Conservation (phyloP, 805 yeast species). For the Yarrowia sp. region DNA sequence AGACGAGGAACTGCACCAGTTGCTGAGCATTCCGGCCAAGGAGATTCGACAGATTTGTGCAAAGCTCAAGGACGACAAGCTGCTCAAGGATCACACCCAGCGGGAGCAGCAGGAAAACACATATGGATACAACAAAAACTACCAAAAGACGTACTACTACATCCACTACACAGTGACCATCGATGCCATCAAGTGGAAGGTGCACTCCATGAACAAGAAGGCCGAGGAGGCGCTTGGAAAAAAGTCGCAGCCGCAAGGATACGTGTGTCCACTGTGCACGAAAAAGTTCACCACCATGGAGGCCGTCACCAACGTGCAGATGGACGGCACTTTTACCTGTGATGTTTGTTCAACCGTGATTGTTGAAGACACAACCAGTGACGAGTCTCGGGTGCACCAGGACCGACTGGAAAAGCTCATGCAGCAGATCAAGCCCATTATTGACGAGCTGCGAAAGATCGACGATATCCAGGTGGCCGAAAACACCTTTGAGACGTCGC, state of each 20-base stretch:
- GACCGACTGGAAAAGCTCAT: constrained; percentile 76
- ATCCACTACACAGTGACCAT: constrained; percentile 90
- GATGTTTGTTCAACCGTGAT: constrained; percentile 74
- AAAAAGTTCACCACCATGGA: constrained; percentile 81
- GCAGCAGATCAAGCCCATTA: constrained; percentile 86
- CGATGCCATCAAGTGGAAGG: constrained; percentile 94
- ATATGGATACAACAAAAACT: constrained; percentile 22
- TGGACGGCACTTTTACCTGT: constrained; percentile 78
- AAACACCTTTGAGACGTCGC: constrained; percentile 81
- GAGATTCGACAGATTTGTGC: constrained; percentile 82
- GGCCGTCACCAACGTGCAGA: constrained; percentile 76
- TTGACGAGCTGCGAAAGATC: constrained; percentile 74
- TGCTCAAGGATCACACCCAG: constrained; percentile 55
- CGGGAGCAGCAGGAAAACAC: constrained; percentile 24
- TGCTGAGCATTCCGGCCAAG: constrained; percentile 80
- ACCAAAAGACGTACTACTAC: constrained; percentile 72
- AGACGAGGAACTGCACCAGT: constrained; percentile 82
- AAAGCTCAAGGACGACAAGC: constrained; percentile 75
- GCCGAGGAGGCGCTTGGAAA: constrained; percentile 80
- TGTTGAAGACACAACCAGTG: constrained; percentile 83
- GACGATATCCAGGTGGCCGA: constrained; percentile 79
- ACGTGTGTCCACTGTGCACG: constrained; percentile 81
- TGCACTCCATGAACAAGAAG: constrained; percentile 75
- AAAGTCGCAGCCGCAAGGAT: constrained; percentile 90
- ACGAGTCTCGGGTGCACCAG: constrained; percentile 76